Base-by-base conservation (phyloP, 768 basidiomycete genomes). In the Strobilomyces echinocephalus region DNA sequence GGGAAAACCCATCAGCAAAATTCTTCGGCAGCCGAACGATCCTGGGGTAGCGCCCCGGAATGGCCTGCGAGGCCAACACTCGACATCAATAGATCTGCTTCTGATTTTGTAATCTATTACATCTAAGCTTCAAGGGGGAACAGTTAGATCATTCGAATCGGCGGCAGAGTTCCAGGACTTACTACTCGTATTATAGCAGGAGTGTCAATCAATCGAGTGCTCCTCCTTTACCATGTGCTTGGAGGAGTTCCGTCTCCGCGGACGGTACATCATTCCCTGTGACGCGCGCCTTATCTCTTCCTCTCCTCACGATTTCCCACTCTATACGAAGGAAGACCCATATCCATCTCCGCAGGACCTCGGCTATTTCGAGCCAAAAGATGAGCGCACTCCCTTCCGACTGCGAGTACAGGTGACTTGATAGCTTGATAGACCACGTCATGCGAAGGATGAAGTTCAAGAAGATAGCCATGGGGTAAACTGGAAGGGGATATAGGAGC, bases 271-370 rank as follows among this genome's bases (percentile, higher is more conserved):
- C 52, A n/a, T 54, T 56, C 26, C 48, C 55, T 8, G 34, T 30
- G 8, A 41, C 12, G n/a, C 21, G 46, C 3, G 49, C 24, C 52
- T 21, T 52, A n/a, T 53, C 63, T 18, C 55, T 62, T 34, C 72
- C 69, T 63, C 74, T 76, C 71, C 82, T 91, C 46, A 92, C 82
- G 9, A 85, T 79, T 72, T 98, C 95, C 97, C 95, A 99, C 72
- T 99, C 97, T 39, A 98, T 83, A 35, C 97, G 83, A 57, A 98
- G 71, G 71, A 97, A 98, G 26, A 97, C 93, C 97, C 97, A 99
- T 75, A 97, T 80, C 97, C 97, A 99, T 62, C 97, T 73, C 58
- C 97, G 77, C 34, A 92, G 66, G 30, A 99, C 72, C 72, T 98
- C 97, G 31, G 94, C 83, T 40, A 89, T 78, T 71, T 99, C 94